phyloP scores from a whole-genome alignment of 2,329 filamentous ascomycete species.

The Colletotrichum cereale region DNA sequence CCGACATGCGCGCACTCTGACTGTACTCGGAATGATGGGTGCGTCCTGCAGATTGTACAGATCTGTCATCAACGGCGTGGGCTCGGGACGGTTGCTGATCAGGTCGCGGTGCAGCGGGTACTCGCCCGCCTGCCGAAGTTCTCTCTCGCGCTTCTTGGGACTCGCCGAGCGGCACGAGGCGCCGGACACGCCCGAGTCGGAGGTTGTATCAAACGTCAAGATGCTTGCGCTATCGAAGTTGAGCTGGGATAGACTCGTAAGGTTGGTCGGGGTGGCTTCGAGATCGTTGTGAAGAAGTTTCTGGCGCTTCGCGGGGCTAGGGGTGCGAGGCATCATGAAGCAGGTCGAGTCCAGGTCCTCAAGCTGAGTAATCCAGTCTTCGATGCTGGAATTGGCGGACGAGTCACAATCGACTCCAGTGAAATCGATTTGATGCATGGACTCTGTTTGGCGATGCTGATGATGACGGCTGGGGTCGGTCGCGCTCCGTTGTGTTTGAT shows the following conservation, averaged over 20 bases:
- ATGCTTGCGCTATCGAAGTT: neutral
- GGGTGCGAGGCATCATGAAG: neutral
- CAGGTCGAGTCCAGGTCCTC: neutral
- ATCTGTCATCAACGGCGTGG: neutral
- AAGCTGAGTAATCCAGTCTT: neutral
- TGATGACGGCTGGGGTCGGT: too few species aligned
- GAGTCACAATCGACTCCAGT: too few species aligned
- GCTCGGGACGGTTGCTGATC: neutral
- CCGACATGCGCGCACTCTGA: too few species aligned
- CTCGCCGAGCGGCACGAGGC: neutral
- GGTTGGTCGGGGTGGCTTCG: neutral
- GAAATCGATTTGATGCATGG: too few species aligned
- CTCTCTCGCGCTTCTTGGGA: slow-evolving; percentile 2
- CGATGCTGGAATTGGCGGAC: neutral
- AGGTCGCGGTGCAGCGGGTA: neutral
- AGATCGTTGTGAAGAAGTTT: neutral
- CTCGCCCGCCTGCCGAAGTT: neutral
- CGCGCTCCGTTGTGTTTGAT: too few species aligned
- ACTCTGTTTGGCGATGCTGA: too few species aligned
- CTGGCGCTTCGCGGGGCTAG: neutral
- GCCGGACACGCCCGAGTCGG: neutral
- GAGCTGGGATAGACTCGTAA: neutral
- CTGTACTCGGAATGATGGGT: neutral
- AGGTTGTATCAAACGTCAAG: neutral
- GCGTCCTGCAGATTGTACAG: neutral